Evolutionary conservation across 345 rosid genomes (phyloP).

Genomic region (Turritis glabra): DNA sequence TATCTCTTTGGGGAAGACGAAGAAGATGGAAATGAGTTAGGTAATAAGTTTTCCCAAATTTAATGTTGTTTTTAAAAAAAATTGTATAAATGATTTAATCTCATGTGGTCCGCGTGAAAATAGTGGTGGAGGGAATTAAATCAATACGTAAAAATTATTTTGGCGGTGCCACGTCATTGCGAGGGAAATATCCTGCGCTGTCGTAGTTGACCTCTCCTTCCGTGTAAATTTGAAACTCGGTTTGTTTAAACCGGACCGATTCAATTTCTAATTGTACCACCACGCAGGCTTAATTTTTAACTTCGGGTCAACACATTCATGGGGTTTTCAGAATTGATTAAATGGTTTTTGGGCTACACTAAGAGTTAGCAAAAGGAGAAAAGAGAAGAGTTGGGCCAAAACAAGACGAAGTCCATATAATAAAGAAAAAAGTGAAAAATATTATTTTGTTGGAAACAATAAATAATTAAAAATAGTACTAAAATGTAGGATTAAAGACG

Average conservation of each 20-base stretch:
- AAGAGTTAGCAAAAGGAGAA: background rate
- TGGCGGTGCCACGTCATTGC: slow-evolving; percentile 35
- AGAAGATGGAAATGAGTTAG: slow-evolving; percentile 33
- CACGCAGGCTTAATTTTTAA: background rate
- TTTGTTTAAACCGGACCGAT: background rate
- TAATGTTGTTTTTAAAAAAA: background rate
- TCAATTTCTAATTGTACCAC: background rate
- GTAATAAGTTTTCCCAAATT: slow-evolving; percentile 15
- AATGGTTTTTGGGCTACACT: background rate
- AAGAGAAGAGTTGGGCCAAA: background rate
- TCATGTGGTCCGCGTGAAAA: slow-evolving; percentile 30
- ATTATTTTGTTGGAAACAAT: background rate
- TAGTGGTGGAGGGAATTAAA: slow-evolving; percentile 18
- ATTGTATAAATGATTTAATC: background rate
- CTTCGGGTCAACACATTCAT: background rate
- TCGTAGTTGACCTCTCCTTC: slow-evolving; percentile 7
- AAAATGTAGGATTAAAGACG: slow-evolving; percentile 25
- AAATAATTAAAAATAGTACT: background rate
- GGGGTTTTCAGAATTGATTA: background rate
- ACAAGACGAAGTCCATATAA: background rate
- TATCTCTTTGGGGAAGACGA: background rate
- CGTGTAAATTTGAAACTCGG: background rate
- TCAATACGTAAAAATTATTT: background rate
- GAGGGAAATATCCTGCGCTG: slow-evolving; percentile 14
- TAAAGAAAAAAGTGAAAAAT: background rate